Percentiles rank a stretch among this genome's conserved stretches.
Evolutionary conservation across 169 alveolate genomes (phyloP).

Genomic region (Besnoitia besnoiti): DNA sequence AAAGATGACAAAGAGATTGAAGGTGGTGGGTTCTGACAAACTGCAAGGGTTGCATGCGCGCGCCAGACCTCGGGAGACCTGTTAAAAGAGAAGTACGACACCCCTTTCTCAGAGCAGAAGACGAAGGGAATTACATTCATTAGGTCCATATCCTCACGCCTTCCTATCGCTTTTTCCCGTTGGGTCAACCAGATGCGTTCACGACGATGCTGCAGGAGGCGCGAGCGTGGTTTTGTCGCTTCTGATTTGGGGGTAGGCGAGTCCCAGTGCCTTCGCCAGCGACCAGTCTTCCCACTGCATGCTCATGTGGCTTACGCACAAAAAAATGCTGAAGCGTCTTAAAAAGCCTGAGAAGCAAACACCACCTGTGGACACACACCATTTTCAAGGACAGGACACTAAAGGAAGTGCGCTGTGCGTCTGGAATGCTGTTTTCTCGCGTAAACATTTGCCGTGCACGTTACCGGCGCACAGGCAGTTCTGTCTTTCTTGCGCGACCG

Average conservation of each 20-base stretch:
- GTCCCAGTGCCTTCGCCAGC: neutral
- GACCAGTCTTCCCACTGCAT: neutral
- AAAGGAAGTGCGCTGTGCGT: too few species aligned
- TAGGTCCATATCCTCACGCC: neutral
- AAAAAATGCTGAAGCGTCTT: too few species aligned
- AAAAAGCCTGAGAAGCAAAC: neutral
- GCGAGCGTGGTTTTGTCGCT: neutral
- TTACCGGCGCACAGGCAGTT: too few species aligned
- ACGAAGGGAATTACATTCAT: neutral
- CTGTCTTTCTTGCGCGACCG: too few species aligned
- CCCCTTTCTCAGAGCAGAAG: neutral
- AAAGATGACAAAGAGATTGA: neutral
- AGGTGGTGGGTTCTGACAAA: neutral
- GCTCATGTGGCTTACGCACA: too few species aligned
- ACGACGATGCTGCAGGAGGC: too few species aligned
- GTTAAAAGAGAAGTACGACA: neutral
- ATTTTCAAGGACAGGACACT: too few species aligned
- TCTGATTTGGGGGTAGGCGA: neutral
- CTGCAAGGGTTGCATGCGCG: neutral
- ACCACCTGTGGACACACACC: too few species aligned
- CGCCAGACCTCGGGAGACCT: neutral
- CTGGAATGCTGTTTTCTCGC: too few species aligned
- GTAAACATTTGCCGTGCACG: too few species aligned
- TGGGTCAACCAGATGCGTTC: neutral
- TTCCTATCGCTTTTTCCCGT: neutral